Base-by-base conservation (phyloP, 352 stramenopile species). In the Globisporangium sylvaticum region DNA sequence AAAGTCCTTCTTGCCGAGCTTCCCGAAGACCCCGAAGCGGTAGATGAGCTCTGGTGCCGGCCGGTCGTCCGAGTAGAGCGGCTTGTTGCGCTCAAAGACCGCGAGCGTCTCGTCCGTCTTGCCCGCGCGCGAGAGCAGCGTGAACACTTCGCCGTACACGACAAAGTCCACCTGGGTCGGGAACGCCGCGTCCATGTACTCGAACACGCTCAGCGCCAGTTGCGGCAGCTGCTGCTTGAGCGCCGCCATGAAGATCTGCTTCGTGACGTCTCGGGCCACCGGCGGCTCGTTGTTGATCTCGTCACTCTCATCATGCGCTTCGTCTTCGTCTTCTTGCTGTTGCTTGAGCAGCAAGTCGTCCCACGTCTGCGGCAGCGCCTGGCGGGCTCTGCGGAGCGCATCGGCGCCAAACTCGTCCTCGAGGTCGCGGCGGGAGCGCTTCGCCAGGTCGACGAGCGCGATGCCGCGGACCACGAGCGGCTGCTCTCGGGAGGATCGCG, bases 31-130 rank as follows among this genome's bases (percentile, higher is more conserved):
- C 18, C 84, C 79, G 48, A 84, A 79, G 63, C 80, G 80, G 48
- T 87, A 89, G 57, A 91, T 72, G 29, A 92, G 80, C 60, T 90
- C 82, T 1, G 78, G 76, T 10, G 71, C 67, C 0, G 46, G 59
- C 20, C 59, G 62, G 24, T 69, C 65, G 15, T 76, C 58, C 8
- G 54, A 64, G 65, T 79, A 83, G 31, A 69, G 63, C 14, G 50
- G 59, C 54, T 72, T 69, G 20, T 66, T 70, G 60, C 70, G 64
- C 58, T 80, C 66, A 31, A 74, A 87, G 61, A 81, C 72, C 14
- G 29, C 57, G 9, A 64, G 68, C 60, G 79, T 79, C 27, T 48
- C 58, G 25, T 72, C 29, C 2, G 39, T 27, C 4, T 79, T 58
- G 59, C 70, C 72, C 12, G 61, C n/a, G 25, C 58, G 68, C 27